Conservation (phyloP, 2,329 filamentous ascomycete genomes). For the Chaetomium strumarium region DNA sequence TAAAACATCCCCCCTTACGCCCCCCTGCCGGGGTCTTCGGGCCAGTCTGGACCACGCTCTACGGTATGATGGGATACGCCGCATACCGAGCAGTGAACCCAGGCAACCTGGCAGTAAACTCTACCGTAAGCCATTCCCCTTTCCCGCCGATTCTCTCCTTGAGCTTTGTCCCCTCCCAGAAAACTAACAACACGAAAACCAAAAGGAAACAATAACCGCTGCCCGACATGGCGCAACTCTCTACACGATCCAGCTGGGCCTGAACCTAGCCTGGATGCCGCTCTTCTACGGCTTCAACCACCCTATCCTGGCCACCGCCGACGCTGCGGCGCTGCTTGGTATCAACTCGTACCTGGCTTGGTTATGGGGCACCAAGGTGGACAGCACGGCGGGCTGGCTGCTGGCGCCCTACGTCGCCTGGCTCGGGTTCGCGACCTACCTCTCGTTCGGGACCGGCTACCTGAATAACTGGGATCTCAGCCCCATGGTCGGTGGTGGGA, state of each 20-base stretch:
- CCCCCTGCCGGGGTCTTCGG: constrained; percentile 59
- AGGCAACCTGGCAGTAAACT: constrained; percentile 53
- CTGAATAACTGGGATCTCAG: constrained; percentile 62
- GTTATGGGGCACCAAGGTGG: constrained; percentile 64
- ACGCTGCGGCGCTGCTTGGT: constrained; percentile 68
- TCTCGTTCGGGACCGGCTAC: constrained; percentile 63
- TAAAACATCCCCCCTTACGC: constrained; percentile 62
- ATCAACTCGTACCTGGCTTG: constrained; percentile 68
- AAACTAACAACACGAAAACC: neutral
- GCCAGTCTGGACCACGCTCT: constrained; percentile 61
- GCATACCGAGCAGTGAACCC: constrained; percentile 68
- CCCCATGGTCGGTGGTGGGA: constrained; percentile 10
- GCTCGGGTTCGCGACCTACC: constrained; percentile 82
- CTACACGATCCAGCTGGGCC: constrained; percentile 77
- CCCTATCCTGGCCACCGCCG: constrained; percentile 66
- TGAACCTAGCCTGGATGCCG: constrained; percentile 89
- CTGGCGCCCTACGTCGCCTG: constrained; percentile 80
- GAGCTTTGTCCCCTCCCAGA: neutral
- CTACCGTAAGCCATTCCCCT: constrained; percentile 29
- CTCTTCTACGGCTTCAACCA: constrained; percentile 78
- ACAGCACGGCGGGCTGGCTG: constrained; percentile 64
- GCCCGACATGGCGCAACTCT: constrained; percentile 68
- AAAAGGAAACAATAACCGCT: constrained; percentile 43
- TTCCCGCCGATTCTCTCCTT: neutral
- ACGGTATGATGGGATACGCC: constrained; percentile 80